Base-by-base conservation (phyloP, 768 basidiomycete species). In the Coprinellus micaceus region DNA sequence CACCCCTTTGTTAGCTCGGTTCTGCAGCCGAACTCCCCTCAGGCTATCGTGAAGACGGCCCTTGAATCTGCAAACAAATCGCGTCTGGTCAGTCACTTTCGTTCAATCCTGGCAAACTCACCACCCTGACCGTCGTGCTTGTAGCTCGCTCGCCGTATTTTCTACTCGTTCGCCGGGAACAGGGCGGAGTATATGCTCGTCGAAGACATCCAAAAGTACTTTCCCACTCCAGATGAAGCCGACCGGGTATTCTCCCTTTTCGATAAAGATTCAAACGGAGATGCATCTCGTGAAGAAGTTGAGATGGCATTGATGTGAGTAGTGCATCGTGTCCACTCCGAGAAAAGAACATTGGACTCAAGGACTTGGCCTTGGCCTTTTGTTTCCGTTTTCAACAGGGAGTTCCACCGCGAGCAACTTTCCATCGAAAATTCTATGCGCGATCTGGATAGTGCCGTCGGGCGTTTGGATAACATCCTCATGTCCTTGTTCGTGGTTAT, bases 391-490 rank as follows among this genome's bases (percentile, higher is more conserved):
- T 36, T 33, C 50, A 56, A 57, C 41, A 86, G 89, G 69, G 87
- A 91, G 39, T 80, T 91, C 56, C 93, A 95, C 66, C 81, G 91
- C 28, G 94, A 97, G 66, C 85, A 93, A 57, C 71, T 92, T 37
- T 86, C 88, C 19, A 82, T 97, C 43, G 86, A 90, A 58, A 85
- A 88, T 65, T 89, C 86, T 4, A 91, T 97, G 92, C 79, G 84
- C 43, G 91, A 95, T 70, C 74, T 95, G 48, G 94, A 95, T 69
- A 91, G 88, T 50, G 94, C 94, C 4, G 92, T 95, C 13, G 86
- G 90, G 17, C 79, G 89, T 25, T 72, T 95, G 63, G 91, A 94
- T 69, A 86, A 89, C 61, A 94, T 95, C 61, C 76, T 94, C 60
- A 90, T 95, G 85, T 82, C 80, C 51, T 67, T 94, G 22, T 94